phyloP scores from a whole-genome alignment of 495 filamentous ascomycete species.

The Talaromyces stipitatus region DNA sequence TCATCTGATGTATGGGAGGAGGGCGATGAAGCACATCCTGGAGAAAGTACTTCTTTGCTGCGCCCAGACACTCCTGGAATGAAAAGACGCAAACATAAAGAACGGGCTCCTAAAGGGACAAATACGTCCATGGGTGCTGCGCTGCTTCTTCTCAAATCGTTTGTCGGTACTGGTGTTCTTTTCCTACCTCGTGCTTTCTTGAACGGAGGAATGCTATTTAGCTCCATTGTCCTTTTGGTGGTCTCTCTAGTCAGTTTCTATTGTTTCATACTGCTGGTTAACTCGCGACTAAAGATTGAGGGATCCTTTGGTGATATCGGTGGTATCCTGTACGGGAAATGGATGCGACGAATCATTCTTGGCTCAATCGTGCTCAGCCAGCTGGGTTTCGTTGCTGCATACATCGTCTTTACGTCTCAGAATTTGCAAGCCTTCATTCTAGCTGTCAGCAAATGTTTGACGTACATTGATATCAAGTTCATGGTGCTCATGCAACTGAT shows the following conservation, averaged over 20 bases:
- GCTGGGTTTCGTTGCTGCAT: constrained; percentile 92
- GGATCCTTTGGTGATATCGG: constrained; percentile 96
- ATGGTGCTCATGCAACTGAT: constrained; percentile 90
- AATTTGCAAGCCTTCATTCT: constrained; percentile 91
- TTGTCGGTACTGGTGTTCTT: constrained; percentile 95
- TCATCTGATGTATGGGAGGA: constrained; percentile 55
- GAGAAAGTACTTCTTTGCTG: constrained; percentile 76
- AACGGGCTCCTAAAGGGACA: constrained; percentile 59
- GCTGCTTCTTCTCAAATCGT: constrained; percentile 85
- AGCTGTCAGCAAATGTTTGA: constrained; percentile 73
- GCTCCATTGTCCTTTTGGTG: constrained; percentile 75
- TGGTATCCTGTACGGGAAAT: constrained; percentile 79
- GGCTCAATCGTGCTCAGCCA: constrained; percentile 88
- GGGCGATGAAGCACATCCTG: constrained; percentile 60
- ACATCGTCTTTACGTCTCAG: constrained; percentile 95
- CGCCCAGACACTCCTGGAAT: constrained; percentile 55
- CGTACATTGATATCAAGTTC: constrained; percentile 72
- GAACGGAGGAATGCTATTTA: constrained; percentile 97
- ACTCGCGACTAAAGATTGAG: constrained; percentile 72
- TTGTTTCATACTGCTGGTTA: constrained; percentile 89
- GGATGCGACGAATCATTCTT: constrained; percentile 82
- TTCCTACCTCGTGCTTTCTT: constrained; percentile 90
- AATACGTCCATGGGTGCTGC: constrained; percentile 67
- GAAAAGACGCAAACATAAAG: constrained; percentile 62
- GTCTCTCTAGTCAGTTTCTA: constrained; percentile 87